Percentiles rank a stretch among this genome's conserved stretches.
phyloP scores from a whole-genome alignment of 495 filamentous ascomycete genomes.

The Trichodelitschia bisporula region DNA sequence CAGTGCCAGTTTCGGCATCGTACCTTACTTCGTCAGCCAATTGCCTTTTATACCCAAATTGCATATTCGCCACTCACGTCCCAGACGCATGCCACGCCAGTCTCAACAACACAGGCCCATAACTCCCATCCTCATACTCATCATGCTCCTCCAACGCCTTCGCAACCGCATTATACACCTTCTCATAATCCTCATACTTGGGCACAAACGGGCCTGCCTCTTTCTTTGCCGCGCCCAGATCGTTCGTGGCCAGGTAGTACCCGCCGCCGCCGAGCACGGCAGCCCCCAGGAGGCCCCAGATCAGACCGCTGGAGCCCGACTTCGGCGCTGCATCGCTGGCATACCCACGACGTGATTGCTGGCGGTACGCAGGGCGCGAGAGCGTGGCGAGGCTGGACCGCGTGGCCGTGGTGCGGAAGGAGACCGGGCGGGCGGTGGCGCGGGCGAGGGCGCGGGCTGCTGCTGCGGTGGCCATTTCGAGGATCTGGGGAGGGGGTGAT shows the following conservation, averaged over 20 bases:
- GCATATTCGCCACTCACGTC: constrained; percentile 19
- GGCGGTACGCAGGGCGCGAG: too few species aligned
- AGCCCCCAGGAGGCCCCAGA: constrained; percentile 29
- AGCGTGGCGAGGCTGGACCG: too few species aligned
- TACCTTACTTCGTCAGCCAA: constrained; percentile 18
- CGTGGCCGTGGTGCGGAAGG: too few species aligned
- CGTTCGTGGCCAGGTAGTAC: constrained; percentile 43
- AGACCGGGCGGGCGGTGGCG: too few species aligned
- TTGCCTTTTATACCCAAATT: constrained; percentile 67
- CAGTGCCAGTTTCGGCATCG: constrained; percentile 70
- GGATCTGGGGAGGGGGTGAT: too few species aligned
- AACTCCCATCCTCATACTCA: constrained; percentile 92
- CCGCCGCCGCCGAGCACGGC: constrained; percentile 38
- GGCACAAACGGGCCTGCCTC: constrained; percentile 35
- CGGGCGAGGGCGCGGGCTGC: too few species aligned
- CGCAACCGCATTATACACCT: constrained; percentile 81
- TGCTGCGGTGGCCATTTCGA: too few species aligned
- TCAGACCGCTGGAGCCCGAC: constrained; percentile 13
- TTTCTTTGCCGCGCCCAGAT: constrained; percentile 8
- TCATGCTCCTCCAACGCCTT: constrained; percentile 58
- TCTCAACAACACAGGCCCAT: constrained; percentile 41
- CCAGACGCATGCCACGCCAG: constrained; percentile 16
- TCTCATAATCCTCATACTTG: constrained; percentile 75
- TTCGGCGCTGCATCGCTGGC: constrained; percentile 36
- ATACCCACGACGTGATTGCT: constrained; percentile 62